Evolutionary conservation across 352 stramenopile genomes (phyloP).

Genomic region (Phytophthora chlamydospora): DNA sequence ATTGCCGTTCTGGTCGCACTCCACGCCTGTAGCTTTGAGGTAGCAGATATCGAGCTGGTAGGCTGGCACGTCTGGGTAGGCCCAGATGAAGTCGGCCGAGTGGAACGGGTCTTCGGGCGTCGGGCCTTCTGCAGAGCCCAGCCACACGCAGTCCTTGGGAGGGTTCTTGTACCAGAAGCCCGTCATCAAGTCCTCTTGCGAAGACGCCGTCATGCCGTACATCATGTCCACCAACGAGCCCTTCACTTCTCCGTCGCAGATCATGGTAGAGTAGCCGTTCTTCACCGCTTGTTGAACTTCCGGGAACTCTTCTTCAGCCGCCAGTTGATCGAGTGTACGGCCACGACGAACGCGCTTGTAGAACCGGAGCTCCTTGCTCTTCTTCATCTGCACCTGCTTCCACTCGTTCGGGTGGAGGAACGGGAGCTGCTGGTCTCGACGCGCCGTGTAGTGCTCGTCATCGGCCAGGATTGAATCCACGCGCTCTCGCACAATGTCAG

Average conservation of each 20-base stretch:
- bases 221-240: slow-evolving; percentile 53
- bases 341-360: slow-evolving; percentile 42
- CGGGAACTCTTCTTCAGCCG: slow-evolving; percentile 29
- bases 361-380: slow-evolving; percentile 40
- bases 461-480: slow-evolving; percentile 41
- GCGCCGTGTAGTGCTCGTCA: slow-evolving; percentile 39
- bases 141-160: slow-evolving; percentile 46
- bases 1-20: slow-evolving; percentile 30
- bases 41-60: slow-evolving; percentile 49
- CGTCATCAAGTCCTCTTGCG: slow-evolving; percentile 43
- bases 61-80: slow-evolving; percentile 22
- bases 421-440: slow-evolving; percentile 28
- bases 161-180: slow-evolving; percentile 41
- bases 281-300: slow-evolving; percentile 31
- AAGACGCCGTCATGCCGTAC: slow-evolving; percentile 44
- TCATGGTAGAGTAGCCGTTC: slow-evolving; percentile 45
- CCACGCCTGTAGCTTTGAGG: slow-evolving; percentile 46
- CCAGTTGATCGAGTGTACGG: slow-evolving; percentile 32
- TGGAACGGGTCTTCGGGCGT: slow-evolving; percentile 44
- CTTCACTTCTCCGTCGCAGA: slow-evolving; percentile 38
- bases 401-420: slow-evolving; percentile 51
- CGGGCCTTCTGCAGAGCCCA: slow-evolving; percentile 35
- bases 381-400: slow-evolving; percentile 45
- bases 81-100: slow-evolving; percentile 50
- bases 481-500: slow-evolving; percentile 38